A percentile compares a stretch with the other conserved stretches of the same genome.
These are phyloP conservation scores for Echria macrotheca DNA, from an alignment of 495 filamentous ascomycete species.

Conservation along the genomic window DNA sequence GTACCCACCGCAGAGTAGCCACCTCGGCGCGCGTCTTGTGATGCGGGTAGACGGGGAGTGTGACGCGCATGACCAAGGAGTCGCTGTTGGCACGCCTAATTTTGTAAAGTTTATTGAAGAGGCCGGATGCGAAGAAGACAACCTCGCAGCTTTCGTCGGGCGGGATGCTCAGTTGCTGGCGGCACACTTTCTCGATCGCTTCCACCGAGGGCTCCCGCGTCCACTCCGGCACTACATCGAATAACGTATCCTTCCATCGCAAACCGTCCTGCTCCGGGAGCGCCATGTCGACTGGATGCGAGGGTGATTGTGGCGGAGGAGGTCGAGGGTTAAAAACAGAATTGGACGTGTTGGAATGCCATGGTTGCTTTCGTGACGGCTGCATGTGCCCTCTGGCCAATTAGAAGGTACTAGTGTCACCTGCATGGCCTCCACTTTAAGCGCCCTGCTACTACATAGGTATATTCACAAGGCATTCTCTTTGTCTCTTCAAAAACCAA, in stretches of 20 bases:
- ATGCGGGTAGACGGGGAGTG: constrained; percentile 41
- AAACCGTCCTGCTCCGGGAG: constrained; percentile 5
- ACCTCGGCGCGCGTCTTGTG: constrained; percentile 46
- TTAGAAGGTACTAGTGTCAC: too few relatives aligned
- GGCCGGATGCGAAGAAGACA: constrained; percentile 14
- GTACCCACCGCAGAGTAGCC: constrained; percentile 40
- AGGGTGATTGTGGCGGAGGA: too few relatives aligned
- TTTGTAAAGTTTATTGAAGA: constrained; percentile 24
- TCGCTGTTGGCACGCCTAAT: not conserved
- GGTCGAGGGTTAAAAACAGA: too few relatives aligned
- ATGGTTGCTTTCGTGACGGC: too few relatives aligned
- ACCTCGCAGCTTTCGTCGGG: constrained; percentile 12
- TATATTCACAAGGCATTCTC: too few relatives aligned
- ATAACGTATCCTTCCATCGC: not conserved
- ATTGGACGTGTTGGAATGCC: too few relatives aligned
- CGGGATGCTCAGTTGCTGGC: constrained; percentile 7
- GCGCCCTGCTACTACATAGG: too few relatives aligned
- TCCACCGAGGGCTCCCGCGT: constrained; percentile 12
- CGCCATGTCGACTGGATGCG: not conserved
- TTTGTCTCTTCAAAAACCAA: too few relatives aligned
- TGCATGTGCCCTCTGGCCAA: too few relatives aligned
- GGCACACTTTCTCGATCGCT: constrained; percentile 15
- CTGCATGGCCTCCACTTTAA: too few relatives aligned
- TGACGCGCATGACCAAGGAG: constrained; percentile 34
- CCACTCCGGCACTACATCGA: constrained; percentile 4